Conservation (phyloP, 306 rosid species). For the Chamaecrista fasciculata region DNA sequence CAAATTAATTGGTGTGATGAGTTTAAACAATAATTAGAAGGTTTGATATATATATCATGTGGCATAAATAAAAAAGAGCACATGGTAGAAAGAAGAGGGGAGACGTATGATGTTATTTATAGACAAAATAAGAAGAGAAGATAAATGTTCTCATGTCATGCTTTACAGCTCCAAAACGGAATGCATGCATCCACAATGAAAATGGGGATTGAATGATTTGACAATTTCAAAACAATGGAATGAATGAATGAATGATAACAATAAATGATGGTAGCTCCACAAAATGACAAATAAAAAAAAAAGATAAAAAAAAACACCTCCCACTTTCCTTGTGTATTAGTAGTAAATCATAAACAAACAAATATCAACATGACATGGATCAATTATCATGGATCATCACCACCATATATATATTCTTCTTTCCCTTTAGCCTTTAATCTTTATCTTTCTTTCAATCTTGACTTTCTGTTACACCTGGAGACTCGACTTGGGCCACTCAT, state of each 20-base stretch:
- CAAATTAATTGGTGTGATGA: neutral
- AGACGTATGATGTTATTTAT: constrained; percentile 11
- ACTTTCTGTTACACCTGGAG: too few species aligned
- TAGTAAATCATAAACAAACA: too few species aligned
- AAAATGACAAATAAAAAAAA: neutral
- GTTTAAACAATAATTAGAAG: neutral
- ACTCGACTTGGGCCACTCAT: too few species aligned
- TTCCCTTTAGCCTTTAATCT: too few species aligned
- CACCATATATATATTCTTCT: too few species aligned
- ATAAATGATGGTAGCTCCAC: neutral
- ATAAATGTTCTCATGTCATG: constrained; percentile 25
- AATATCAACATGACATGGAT: too few species aligned
- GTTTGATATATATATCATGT: constrained; percentile 32
- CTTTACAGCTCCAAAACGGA: constrained; percentile 34
- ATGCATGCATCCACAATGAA: constrained; percentile 32
- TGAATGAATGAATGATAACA: neutral
- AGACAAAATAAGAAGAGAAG: constrained; percentile 14
- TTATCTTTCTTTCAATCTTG: too few species aligned
- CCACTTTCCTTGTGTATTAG: too few species aligned
- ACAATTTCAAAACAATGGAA: neutral
- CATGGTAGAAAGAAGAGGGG: constrained; percentile 20
- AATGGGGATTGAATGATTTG: constrained; percentile 21
- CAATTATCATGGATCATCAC: too few species aligned
- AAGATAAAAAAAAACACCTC: too few species aligned
- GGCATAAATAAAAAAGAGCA: constrained; percentile 29